Evolutionary conservation across 169 alveolate genomes (phyloP).

Genomic region (Toxoplasma gondii): DNA sequence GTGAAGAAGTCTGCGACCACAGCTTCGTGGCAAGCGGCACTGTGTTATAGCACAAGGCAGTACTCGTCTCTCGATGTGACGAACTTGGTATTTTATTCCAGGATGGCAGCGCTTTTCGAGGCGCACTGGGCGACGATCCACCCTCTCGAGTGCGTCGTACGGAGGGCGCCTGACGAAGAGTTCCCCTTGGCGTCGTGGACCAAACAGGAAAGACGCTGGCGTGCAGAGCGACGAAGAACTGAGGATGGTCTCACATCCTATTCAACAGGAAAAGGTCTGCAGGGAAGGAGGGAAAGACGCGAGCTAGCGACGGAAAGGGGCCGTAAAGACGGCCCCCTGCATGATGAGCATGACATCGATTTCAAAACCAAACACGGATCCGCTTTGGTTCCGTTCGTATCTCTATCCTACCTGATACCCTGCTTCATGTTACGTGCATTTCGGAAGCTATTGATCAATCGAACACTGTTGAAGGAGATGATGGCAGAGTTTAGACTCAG

Average conservation of each 20-base stretch:
- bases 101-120: conserved; percentile 25
- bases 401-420: conserved; percentile 1
- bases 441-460: neutral
- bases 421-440: conserved; percentile 6
- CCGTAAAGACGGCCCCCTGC: neutral
- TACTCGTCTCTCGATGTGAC: conserved; percentile 9
- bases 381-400: neutral
- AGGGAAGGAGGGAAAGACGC: neutral
- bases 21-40: conserved; percentile 37
- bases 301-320: neutral
- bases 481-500: neutral
- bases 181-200: neutral
- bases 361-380: neutral
- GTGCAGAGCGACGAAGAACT: neutral
- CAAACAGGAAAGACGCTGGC: neutral
- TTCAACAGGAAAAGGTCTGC: neutral
- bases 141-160: neutral
- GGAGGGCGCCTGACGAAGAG: conserved; percentile 11
- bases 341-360: neutral
- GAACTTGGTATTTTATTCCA: neutral
- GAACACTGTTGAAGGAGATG: conserved; percentile 15
- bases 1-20: neutral
- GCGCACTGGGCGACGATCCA: conserved; percentile 37
- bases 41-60: conserved; percentile 43
- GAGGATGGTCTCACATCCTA: neutral